phyloP scores from a whole-genome alignment of 345 rosid genomes.

The Anacardium occidentale region DNA sequence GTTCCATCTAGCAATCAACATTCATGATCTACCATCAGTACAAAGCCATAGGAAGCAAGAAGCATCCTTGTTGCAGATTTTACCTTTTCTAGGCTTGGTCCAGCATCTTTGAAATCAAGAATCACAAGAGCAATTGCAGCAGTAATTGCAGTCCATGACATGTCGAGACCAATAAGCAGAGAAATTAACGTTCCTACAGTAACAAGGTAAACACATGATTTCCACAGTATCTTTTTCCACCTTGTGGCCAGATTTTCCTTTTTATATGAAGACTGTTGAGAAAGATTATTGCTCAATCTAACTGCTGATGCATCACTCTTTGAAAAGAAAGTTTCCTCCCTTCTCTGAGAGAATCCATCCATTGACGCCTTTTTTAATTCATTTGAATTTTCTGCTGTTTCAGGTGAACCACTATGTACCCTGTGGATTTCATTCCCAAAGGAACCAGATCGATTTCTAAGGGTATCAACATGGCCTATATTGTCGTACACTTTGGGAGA shows the following conservation, averaged over 20 bases:
- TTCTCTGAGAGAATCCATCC: too few relatives aligned
- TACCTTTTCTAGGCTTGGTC: slow-evolving; percentile 77
- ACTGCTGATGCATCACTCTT: slow-evolving; percentile 15
- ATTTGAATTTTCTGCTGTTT: slow-evolving; percentile 36
- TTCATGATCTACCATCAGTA: too few relatives aligned
- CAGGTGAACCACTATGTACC: slow-evolving; percentile 2
- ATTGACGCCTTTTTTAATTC: slow-evolving; percentile 37
- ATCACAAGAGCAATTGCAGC: slow-evolving; percentile 76
- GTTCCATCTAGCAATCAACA: too few relatives aligned
- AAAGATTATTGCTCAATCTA: slow-evolving; percentile 10
- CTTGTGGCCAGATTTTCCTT: slow-evolving; percentile 17
- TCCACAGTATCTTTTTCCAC: slow-evolving; percentile 61
- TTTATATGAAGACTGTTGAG: slow-evolving; percentile 20
- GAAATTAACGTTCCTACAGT: slow-evolving; percentile 64
- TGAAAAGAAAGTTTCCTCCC: too few relatives aligned
- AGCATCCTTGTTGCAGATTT: not conserved
- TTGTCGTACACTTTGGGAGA: slow-evolving; percentile 18
- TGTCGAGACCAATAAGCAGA: slow-evolving; percentile 61
- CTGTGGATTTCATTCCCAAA: slow-evolving; percentile 39
- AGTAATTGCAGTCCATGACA: slow-evolving; percentile 86
- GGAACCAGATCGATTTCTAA: slow-evolving; percentile 42
- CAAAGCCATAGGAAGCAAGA: too few relatives aligned
- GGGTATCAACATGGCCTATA: slow-evolving; percentile 26
- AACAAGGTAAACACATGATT: slow-evolving; percentile 57
- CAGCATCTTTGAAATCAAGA: slow-evolving; percentile 79